A percentile compares a stretch with the other conserved stretches of the same genome.
These are phyloP conservation scores for Boletus rex-veris DNA, from an alignment of 768 basidiomycete genomes.

Conservation along the genomic window DNA sequence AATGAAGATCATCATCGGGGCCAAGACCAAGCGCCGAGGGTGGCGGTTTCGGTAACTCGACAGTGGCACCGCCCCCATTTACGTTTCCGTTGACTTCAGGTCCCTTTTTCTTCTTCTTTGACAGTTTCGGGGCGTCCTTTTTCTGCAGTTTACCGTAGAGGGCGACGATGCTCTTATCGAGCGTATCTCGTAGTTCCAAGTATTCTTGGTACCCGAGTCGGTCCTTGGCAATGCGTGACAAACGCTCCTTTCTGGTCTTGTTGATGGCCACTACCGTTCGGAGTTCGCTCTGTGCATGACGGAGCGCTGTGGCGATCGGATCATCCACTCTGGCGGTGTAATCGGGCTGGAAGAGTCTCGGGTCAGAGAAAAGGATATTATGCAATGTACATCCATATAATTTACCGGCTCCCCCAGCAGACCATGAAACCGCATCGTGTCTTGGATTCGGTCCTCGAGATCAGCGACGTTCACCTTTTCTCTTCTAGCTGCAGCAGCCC, in stretches of 20 bases:
- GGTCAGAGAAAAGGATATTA: constrained; percentile 19
- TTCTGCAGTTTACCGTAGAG: constrained; percentile 80
- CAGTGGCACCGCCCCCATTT: constrained; percentile 29
- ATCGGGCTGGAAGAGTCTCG: constrained; percentile 50
- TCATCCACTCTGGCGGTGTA: constrained; percentile 83
- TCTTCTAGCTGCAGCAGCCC: constrained; percentile 68
- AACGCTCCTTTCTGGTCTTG: constrained; percentile 73
- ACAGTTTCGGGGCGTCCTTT: constrained; percentile 69
- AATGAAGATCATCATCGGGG: constrained; percentile 60
- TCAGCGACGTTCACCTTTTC: constrained; percentile 79
- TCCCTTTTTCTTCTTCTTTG: constrained; percentile 72
- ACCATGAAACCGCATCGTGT: constrained; percentile 76
- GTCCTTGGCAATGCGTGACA: constrained; percentile 75
- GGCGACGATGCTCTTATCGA: constrained; percentile 79
- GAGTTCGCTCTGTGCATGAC: constrained; percentile 82
- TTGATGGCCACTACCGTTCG: constrained; percentile 75
- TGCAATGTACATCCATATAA: constrained; percentile 19
- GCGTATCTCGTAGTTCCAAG: constrained; percentile 73
- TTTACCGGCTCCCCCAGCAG: constrained; percentile 67
- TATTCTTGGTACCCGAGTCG: constrained; percentile 92
- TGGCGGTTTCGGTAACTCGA: constrained; percentile 51
- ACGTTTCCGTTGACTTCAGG: constrained; percentile 33
- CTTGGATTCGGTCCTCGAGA: constrained; percentile 68
- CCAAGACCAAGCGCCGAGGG: constrained; percentile 70
- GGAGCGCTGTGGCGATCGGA: constrained; percentile 86